A percentile compares a stretch with the other conserved stretches of the same genome.
Conservation (phyloP, 257 asterid species). For the Fraxinus americana region DNA sequence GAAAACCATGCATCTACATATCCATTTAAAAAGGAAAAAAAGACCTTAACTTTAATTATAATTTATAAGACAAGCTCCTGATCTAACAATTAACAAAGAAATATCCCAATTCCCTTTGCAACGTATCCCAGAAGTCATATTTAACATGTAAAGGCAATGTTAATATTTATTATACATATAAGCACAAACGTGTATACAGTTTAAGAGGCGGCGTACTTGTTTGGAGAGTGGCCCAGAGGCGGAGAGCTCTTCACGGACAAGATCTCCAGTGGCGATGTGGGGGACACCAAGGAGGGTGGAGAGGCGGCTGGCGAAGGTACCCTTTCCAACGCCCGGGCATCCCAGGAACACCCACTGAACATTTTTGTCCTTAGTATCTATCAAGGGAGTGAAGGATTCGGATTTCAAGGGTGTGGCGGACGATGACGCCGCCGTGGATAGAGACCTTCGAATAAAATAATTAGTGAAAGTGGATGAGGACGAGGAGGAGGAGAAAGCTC, state of each 20-base stretch:
- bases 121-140: not conserved
- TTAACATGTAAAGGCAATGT: not conserved
- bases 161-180: not conserved
- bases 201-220: conserved; percentile 44
- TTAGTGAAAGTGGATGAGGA: conserved; percentile 27
- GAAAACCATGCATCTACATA: not conserved
- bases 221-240: conserved; percentile 67
- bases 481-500: conserved; percentile 64
- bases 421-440: conserved; percentile 50
- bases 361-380: conserved; percentile 63
- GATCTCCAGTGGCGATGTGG: conserved; percentile 98
- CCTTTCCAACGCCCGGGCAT: conserved; percentile 98
- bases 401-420: conserved; percentile 37
- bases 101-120: not conserved
- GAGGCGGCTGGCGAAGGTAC: conserved; percentile 95
- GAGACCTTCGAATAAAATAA: conserved; percentile 36
- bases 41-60: not conserved
- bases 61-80: not conserved
- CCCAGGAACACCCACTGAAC: conserved; percentile 95
- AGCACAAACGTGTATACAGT: not conserved
- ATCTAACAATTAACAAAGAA: not conserved
- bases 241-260: conserved; percentile 88
- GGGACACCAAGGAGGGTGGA: conserved; percentile 84
- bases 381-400: conserved; percentile 32
- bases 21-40: not conserved